Evolutionary conservation across 768 basidiomycete species (phyloP).

Genomic region (Pleurotus djamor): DNA sequence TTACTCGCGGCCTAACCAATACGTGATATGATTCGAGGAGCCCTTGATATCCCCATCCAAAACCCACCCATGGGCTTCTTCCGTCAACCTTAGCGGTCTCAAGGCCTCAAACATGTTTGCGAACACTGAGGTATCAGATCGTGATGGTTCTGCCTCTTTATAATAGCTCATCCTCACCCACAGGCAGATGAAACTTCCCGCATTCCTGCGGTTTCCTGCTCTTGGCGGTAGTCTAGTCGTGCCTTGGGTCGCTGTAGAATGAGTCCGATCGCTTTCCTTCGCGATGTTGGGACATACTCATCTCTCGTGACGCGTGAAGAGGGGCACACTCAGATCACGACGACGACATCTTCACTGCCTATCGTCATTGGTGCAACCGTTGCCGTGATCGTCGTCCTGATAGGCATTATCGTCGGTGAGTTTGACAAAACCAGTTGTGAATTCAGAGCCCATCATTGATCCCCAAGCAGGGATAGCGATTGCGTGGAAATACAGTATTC

Average conservation of each 20-base stretch:
- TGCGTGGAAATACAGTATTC: neutral
- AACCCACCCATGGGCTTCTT: neutral
- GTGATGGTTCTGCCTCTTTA: neutral
- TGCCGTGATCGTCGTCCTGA: slow-evolving; percentile 2
- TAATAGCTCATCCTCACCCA: neutral
- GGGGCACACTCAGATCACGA: neutral
- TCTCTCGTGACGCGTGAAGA: neutral
- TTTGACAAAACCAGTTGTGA: neutral
- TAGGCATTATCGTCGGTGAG: slow-evolving; percentile 5
- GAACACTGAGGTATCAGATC: neutral
- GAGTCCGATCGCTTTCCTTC: neutral
- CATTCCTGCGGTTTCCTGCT: neutral
- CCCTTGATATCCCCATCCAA: slow-evolving; percentile 3
- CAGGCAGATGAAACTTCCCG: neutral
- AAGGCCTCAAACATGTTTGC: neutral
- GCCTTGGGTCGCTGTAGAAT: neutral
- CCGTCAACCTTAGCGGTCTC: too few relatives aligned
- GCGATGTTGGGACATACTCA: neutral
- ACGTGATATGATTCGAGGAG: slow-evolving; percentile 1
- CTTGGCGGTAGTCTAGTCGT: neutral
- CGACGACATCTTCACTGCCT: neutral
- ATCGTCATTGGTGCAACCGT: slow-evolving; percentile 4
- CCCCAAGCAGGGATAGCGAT: neutral
- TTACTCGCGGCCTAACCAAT: neutral
- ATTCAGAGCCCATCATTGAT: neutral